Evolutionary conservation across 2,329 filamentous ascomycete genomes (phyloP), one percentile per base, ranked within the genome.

Genomic region (Fusarium sororula): DNA sequence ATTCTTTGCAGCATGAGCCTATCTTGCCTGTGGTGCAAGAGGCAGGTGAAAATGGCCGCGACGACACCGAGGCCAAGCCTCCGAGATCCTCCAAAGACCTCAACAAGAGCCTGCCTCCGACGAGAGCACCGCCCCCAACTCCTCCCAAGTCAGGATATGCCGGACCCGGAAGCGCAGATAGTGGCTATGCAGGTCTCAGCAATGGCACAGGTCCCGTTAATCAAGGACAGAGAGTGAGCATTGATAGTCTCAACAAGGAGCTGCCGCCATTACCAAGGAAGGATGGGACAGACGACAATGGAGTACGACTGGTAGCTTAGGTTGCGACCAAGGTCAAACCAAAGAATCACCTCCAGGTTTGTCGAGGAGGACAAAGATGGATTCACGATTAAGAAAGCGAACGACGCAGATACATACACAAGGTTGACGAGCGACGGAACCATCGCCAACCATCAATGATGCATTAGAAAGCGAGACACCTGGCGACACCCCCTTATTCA

Each of bases 1-100:
- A 93, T 86, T 82, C 88, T 84, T 28, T 88, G 85, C 78, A 86
- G 86, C 92, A 77, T 80, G 90, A 81, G 78, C 80, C 80, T 79
- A 88, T 83, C 3, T 84, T 98, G 5, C 96, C 96, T 0, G 92
- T 98, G 15, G 95, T 98, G 12, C 94, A 98, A 75, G 96, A 98
- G 83, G 92, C 91, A n/a, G 93, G 91, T 10, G 96, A 98, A 81
- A 91, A 73, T 42, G 72, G 72, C 17, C 72, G 72, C 26, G 72
- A 84, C 66, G 89, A 88, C 53, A 80, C 75, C 51, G 76, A 76
- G 70, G 79, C 51, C 17, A 82, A 84, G 32, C 85, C 85, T 3
- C 67, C 80, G 38, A 86, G 85, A 6, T 85, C 86, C 0, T 82
- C 82, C 22, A 87, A 85, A 67, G 79, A 82, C 20, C 63, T 64